Evolutionary conservation across 345 rosid genomes (phyloP).

Genomic region (Euphorbia lathyris): DNA sequence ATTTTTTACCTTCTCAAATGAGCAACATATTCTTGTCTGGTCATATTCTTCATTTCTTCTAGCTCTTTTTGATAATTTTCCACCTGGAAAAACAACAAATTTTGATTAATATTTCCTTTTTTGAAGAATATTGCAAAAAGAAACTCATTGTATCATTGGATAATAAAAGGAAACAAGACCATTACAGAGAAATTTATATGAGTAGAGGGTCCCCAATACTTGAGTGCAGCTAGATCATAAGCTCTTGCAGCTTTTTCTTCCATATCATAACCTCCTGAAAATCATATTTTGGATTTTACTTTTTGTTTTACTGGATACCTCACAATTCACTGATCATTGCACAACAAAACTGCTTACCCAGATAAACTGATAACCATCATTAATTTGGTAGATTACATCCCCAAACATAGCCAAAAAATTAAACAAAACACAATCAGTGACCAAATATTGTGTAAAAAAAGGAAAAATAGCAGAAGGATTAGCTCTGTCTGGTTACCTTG

Average conservation of each 20-base stretch:
- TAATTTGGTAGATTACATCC: slow-evolving; percentile 28
- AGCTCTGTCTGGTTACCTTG: slow-evolving; percentile 48
- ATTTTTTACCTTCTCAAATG: slow-evolving; percentile 65
- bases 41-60: slow-evolving; percentile 82
- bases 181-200: slow-evolving; percentile 84
- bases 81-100: slow-evolving; percentile 37
- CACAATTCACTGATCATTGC: slow-evolving; percentile 6
- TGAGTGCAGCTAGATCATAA: slow-evolving; percentile 95
- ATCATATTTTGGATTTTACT: slow-evolving; percentile 27
- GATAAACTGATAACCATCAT: slow-evolving; percentile 65
- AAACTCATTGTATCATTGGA: slow-evolving; percentile 5
- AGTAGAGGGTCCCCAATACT: slow-evolving; percentile 97
- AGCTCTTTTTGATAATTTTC: slow-evolving; percentile 74
- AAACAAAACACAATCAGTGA: slow-evolving; percentile 26
- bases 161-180: slow-evolving; percentile 10
- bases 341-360: slow-evolving; percentile 53
- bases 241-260: slow-evolving; percentile 99
- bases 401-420: slow-evolving; percentile 23
- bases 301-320: neutral
- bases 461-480: neutral
- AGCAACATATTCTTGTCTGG: slow-evolving; percentile 91
- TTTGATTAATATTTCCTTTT: neutral
- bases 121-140: slow-evolving; percentile 12
- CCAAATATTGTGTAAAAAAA: slow-evolving; percentile 1
- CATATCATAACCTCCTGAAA: slow-evolving; percentile 95